Base-by-base conservation (phyloP, 257 asterid genomes). In the Solanum medicagineum region DNA sequence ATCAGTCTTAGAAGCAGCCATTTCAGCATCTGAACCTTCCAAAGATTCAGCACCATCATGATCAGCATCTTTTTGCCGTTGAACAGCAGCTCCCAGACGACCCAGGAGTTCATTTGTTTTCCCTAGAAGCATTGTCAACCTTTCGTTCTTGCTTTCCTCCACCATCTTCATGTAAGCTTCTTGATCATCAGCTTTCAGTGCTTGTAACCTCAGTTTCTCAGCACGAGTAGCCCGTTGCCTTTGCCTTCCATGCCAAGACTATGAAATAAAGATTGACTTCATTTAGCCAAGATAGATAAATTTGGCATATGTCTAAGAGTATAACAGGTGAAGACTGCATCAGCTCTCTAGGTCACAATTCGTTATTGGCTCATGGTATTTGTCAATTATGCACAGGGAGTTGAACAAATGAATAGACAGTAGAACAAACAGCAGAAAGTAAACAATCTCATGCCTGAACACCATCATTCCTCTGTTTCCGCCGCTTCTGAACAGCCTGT, bases 141-240 rank as follows among this genome's bases (percentile, higher is more conserved):
- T 91, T 84, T 95, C 99, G 56, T 95, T 97, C 89, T 97, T 97
- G 92, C 99, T 97, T 92, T 97, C 99, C 91, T 97, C 98, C 63
- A 95, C 99, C 98, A 97, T 92, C 92, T 93, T 97, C 98, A 94
- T 92, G 91, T 97, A 97, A 86, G 99, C 99, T 92, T 97, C 99
- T 89, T 95, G 99, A 91, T 97, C 99, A 89, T 94, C 99, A 56
- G 98, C 95, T 92, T 93, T 97, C 87, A 97, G 89, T 89, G 99
- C 99, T 93, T 95, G 99, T 87, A 94, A 94, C 93, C 99, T 92
- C 93, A 95, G 70, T 85, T 95, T 95, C 88, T 97, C 98, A 81
- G 98, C 98, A 65, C 99, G 91, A 65, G 99, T 92, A 87, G 98
- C 99, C 85, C 98, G 94, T 89, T 97, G 99, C 92, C 96, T 92